Evolutionary conservation across 371 early-diverging fungal species (phyloP), one percentile per base, ranked within the genome.

Genomic region (Catenaria anguillulae): DNA sequence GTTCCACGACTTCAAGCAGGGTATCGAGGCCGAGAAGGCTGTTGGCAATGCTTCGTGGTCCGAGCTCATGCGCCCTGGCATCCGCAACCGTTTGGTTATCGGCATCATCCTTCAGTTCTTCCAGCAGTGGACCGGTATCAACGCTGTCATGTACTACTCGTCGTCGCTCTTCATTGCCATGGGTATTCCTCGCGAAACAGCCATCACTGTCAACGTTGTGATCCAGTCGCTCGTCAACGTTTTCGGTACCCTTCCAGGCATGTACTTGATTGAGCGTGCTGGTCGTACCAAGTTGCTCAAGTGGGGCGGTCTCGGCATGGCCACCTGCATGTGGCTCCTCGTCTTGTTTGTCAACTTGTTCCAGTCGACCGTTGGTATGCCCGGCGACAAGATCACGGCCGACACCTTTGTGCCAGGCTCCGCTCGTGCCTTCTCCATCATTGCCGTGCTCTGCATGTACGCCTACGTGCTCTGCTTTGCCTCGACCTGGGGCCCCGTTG

Each of bases 1-100:
- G 71, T 83, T 75, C 66, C 72, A 81, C 21, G 81, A 83, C n/a
- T 87, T 92, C 69, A 73, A 81, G 63, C 78, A 78, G 35, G 71
- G 75, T 40, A 70, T 89, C 42, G 73, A 71, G 29, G 68, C 79
- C 34, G 93, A 93, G 69, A 73, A 78, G 17, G 77, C 72, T 4
- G 72, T 83, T 36, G 85, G 84, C 15, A 71, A 74, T 15, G 82
- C 83, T 50, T 75, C 77, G 35, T 90, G 88, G 77, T 17, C 54
- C 6, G 90, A 92, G 60, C 79, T 93, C 66, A 71, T 87, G 64
- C 70, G 71, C 5, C 67, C 68, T 61, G 84, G 81, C 6, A 75
- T 80, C 64, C 61, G 76, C 55, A 75, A 79, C 17, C 80, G 88
- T 56, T 68, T 83, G 17, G 67, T 80, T 29, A 75, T 90, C 48